phyloP scores from a whole-genome alignment of 2,329 filamentous ascomycete species.

The Diplodia sapinea region DNA sequence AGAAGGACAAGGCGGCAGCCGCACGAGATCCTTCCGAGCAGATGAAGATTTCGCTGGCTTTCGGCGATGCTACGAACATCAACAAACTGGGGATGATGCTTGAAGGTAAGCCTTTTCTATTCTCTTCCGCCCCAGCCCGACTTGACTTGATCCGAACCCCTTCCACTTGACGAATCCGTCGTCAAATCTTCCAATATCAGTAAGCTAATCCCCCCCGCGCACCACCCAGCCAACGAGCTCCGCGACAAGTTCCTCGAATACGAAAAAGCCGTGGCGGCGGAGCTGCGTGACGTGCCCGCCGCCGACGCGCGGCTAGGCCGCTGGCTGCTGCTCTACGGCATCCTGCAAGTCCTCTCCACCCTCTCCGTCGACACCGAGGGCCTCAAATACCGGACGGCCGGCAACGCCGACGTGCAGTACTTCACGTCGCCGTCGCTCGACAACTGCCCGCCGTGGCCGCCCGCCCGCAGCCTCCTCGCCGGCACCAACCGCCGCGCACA shows the following conservation, averaged over 20 bases:
- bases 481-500: slow-evolving; percentile 29
- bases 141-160: neutral
- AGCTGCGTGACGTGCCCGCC: slow-evolving; percentile 47
- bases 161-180: neutral
- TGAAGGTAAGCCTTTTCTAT: slow-evolving; percentile 40
- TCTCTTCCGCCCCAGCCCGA: neutral
- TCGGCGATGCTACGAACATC: slow-evolving; percentile 50
- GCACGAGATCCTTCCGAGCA: slow-evolving; percentile 48
- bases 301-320: slow-evolving; percentile 52
- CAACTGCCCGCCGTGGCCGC: slow-evolving; percentile 47
- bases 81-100: slow-evolving; percentile 47
- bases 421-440: slow-evolving; percentile 50
- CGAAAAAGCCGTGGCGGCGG: slow-evolving; percentile 43
- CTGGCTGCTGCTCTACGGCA: slow-evolving; percentile 52
- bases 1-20: slow-evolving; percentile 45
- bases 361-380: slow-evolving; percentile 50
- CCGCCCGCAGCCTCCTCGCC: neutral
- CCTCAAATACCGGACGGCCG: slow-evolving; percentile 40
- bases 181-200: no score
- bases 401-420: slow-evolving; percentile 44
- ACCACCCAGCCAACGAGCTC: slow-evolving; percentile 43
- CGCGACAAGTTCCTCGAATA: slow-evolving; percentile 51
- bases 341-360: slow-evolving; percentile 50
- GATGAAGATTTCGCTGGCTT: slow-evolving; percentile 48
- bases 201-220: no score